Conservation (phyloP, 495 filamentous ascomycete species). For the Staphylotrichum tortipilum region DNA sequence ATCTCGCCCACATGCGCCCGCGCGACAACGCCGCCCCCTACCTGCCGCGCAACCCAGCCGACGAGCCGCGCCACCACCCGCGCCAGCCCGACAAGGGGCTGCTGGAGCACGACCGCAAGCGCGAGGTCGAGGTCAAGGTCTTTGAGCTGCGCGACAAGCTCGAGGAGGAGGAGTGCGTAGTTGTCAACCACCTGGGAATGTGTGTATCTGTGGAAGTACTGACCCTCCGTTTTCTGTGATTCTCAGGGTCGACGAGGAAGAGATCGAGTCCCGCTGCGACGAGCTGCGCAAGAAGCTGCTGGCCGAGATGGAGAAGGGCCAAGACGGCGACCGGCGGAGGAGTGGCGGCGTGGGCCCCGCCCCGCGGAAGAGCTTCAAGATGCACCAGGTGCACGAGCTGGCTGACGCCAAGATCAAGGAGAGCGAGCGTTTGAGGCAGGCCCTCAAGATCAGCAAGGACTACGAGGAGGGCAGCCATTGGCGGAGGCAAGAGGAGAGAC, state of each 20-base stretch:
- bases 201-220: too few species aligned
- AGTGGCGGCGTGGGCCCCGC: slow-evolving; percentile 22
- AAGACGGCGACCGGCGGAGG: slow-evolving; percentile 14
- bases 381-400: slow-evolving; percentile 91
- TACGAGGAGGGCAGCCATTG: slow-evolving; percentile 79
- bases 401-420: slow-evolving; percentile 95
- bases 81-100: slow-evolving; percentile 86
- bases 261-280: slow-evolving; percentile 61
- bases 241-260: slow-evolving; percentile 63
- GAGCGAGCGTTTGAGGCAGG: slow-evolving; percentile 79
- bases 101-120: slow-evolving; percentile 82
- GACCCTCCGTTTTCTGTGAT: too few species aligned
- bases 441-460: slow-evolving; percentile 79
- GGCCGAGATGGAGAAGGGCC: slow-evolving; percentile 38
- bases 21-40: slow-evolving; percentile 60
- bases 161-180: slow-evolving; percentile 72
- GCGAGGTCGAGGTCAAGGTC: slow-evolving; percentile 84
- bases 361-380: slow-evolving; percentile 56
- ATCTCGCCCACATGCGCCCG: slow-evolving; percentile 75
- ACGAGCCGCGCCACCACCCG: slow-evolving; percentile 56
- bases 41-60: slow-evolving; percentile 45
- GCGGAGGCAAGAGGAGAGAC: slow-evolving; percentile 62
- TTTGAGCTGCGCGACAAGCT: slow-evolving; percentile 81
- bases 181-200: too few species aligned
- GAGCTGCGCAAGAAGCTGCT: slow-evolving; percentile 56